These are phyloP conservation scores for Lyophyllum shimeji DNA, from an alignment of 768 basidiomycete genomes.

Conservation along the genomic window DNA sequence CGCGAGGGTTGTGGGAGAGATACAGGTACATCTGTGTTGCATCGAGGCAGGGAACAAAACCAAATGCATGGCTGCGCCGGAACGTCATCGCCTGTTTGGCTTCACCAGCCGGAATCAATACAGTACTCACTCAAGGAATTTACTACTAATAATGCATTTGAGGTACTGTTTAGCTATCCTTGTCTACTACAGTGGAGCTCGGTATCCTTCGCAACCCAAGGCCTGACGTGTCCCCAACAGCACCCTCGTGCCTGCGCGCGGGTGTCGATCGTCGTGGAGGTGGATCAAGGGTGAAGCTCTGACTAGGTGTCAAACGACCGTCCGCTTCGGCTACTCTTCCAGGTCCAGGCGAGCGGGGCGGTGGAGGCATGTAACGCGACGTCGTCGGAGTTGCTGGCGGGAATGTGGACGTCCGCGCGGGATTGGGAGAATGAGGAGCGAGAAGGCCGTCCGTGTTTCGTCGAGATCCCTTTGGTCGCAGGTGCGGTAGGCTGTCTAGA, in stretches of 20 bases:
- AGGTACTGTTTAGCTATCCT: slow-evolving; percentile 9
- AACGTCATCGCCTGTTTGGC: neutral
- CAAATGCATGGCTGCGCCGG: no score
- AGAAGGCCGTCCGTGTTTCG: slow-evolving; percentile 66
- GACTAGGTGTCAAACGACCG: slow-evolving; percentile 22
- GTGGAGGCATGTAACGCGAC: slow-evolving; percentile 22
- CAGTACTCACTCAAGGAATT: neutral
- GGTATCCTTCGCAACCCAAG: slow-evolving; percentile 26
- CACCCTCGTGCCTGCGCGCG: slow-evolving; percentile 22
- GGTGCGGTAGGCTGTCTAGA: slow-evolving; percentile 35
- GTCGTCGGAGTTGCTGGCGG: slow-evolving; percentile 29
- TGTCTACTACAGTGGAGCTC: slow-evolving; percentile 17
- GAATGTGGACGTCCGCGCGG: slow-evolving; percentile 31
- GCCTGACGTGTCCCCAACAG: slow-evolving; percentile 21
- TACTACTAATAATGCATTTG: neutral
- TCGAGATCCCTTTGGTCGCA: slow-evolving; percentile 45
- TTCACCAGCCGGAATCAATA: neutral
- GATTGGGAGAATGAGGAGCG: slow-evolving; percentile 55
- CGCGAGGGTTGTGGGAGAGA: slow-evolving; percentile 64
- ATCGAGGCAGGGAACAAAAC: neutral
- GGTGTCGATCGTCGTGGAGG: slow-evolving; percentile 39
- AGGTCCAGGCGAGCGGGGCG: slow-evolving; percentile 38
- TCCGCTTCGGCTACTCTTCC: slow-evolving; percentile 32
- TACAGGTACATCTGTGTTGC: slow-evolving; percentile 65
- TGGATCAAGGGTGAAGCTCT: slow-evolving; percentile 38